phyloP scores from a whole-genome alignment of 2,329 filamentous ascomycete species.

The Diaporthe australafricana region DNA sequence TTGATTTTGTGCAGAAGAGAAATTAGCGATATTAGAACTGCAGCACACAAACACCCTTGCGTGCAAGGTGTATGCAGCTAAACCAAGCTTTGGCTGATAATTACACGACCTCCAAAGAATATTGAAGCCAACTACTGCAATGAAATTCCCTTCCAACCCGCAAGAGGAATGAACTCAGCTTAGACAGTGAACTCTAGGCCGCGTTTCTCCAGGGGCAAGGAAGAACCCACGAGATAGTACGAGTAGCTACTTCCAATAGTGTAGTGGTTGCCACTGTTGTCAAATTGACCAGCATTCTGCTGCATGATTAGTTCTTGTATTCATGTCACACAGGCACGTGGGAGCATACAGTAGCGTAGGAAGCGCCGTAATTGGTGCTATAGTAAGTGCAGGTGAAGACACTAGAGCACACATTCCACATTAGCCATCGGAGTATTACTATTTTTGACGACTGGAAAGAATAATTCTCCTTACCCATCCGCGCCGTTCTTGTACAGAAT shows the following conservation, averaged over 20 bases:
- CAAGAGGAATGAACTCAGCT: neutral
- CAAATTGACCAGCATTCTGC: conserved; percentile 36
- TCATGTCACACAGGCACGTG: neutral
- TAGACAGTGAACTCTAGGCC: neutral
- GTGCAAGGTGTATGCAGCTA: no score
- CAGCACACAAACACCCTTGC: neutral
- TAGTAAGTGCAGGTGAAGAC: conserved; percentile 39
- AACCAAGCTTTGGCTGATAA: neutral
- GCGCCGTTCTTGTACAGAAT: conserved; percentile 33
- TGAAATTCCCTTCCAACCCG: neutral
- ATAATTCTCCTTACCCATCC: neutral
- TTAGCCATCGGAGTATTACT: conserved; percentile 14
- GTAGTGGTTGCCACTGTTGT: conserved; percentile 31
- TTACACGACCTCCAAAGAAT: neutral
- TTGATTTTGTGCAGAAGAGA: neutral
- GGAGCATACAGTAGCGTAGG: conserved; percentile 30
- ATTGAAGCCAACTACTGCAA: neutral
- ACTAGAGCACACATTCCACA: neutral
- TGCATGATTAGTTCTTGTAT: conserved; percentile 1
- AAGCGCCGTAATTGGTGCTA: conserved; percentile 29
- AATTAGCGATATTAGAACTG: neutral
- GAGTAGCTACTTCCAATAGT: conserved; percentile 34
- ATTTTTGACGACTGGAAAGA: conserved; percentile 1
- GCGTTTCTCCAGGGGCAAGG: conserved; percentile 1
- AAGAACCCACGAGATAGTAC: conserved; percentile 33